These are phyloP conservation scores for Tuber indicum DNA, from an alignment of 495 filamentous ascomycete species.

Conservation along the genomic window DNA sequence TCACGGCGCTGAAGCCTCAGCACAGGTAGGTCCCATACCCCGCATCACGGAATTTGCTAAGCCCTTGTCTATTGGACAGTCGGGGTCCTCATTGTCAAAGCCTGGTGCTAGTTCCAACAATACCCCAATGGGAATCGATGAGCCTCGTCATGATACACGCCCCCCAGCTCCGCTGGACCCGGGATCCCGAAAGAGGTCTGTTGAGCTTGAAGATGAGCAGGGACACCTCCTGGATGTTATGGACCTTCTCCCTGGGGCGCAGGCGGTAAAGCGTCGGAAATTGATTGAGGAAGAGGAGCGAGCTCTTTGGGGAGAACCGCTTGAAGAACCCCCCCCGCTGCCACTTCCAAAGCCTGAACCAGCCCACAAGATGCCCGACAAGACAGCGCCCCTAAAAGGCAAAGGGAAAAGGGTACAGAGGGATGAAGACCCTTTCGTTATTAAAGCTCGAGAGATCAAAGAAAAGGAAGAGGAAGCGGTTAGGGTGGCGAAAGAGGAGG, in stretches of 20 bases:
- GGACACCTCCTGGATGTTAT: conserved; percentile 32
- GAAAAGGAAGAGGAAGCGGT: conserved; percentile 26
- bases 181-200: conserved; percentile 17
- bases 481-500: conserved; percentile 33
- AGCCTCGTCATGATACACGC: neutral
- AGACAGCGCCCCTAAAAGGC: neutral
- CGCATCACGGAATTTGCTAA: neutral
- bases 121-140: neutral
- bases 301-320: conserved; percentile 19
- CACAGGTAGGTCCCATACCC: neutral
- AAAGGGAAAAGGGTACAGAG: conserved; percentile 17
- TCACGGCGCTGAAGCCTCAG: neutral
- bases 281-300: conserved; percentile 36
- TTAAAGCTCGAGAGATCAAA: conserved; percentile 30
- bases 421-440: conserved; percentile 26
- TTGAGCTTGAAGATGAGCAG: conserved; percentile 6
- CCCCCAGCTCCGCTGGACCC: neutral
- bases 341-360: conserved; percentile 8
- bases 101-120: neutral
- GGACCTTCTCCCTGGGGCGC: conserved; percentile 36
- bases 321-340: conserved; percentile 16
- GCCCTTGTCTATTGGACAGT: neutral
- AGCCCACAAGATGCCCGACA: neutral
- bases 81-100: neutral
- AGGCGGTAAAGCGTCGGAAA: conserved; percentile 38